Evolutionary conservation across 768 basidiomycete genomes (phyloP).

Genomic region (Lactarius akahatsu): DNA sequence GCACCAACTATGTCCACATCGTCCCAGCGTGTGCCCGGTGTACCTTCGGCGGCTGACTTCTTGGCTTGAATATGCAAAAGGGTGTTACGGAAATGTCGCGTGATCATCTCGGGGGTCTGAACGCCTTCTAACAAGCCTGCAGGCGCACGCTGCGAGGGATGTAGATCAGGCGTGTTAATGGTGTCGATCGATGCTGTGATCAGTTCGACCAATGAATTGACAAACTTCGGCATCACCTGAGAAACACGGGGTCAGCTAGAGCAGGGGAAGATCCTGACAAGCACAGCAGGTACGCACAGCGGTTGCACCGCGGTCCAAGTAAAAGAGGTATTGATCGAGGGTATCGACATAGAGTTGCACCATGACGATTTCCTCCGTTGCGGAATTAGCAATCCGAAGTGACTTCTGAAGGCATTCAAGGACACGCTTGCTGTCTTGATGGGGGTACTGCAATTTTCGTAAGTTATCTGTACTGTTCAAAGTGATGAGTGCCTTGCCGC

Average conservation of each 20-base stretch:
- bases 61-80: slow-evolving; percentile 75
- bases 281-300: slow-evolving; percentile 58
- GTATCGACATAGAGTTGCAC: slow-evolving; percentile 96
- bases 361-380: slow-evolving; percentile 95
- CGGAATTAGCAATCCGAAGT: slow-evolving; percentile 91
- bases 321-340: slow-evolving; percentile 93
- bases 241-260: slow-evolving; percentile 3
- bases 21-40: slow-evolving; percentile 61
- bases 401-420: slow-evolving; percentile 98
- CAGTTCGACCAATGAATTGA: slow-evolving; percentile 93
- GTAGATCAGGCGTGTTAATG: slow-evolving; percentile 83
- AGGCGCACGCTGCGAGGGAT: slow-evolving; percentile 83
- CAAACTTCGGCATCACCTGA: slow-evolving; percentile 91
- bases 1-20: slow-evolving; percentile 90
- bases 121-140: slow-evolving; percentile 91
- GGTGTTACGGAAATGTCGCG: slow-evolving; percentile 90
- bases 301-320: slow-evolving; percentile 89
- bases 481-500: slow-evolving; percentile 31
- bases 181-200: slow-evolving; percentile 94
- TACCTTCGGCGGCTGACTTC: slow-evolving; percentile 53
- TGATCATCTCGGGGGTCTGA: slow-evolving; percentile 91
- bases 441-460: slow-evolving; percentile 56
- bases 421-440: slow-evolving; percentile 95
- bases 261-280: neutral
- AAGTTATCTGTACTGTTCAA: slow-evolving; percentile 2